These are phyloP conservation scores for Fraxinus cuspidata DNA, from an alignment of 257 asterid species.

Conservation along the genomic window DNA sequence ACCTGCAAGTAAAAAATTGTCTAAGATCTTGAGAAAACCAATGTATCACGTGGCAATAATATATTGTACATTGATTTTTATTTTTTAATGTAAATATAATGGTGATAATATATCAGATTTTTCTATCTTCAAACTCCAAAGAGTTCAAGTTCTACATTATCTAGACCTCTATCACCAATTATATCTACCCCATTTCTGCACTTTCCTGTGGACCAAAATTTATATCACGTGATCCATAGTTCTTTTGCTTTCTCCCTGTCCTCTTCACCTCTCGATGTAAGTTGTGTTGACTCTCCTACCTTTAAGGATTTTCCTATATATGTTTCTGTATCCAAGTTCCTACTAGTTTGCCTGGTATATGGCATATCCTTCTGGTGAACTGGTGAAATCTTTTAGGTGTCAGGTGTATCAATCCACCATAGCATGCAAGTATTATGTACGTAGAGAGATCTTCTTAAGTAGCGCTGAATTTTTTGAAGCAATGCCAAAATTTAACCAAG, in stretches of 20 bases:
- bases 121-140: neutral
- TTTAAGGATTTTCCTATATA: neutral
- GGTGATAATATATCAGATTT: no score
- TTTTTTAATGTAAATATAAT: neutral
- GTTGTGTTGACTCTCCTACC: neutral
- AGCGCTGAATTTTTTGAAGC: neutral
- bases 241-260: neutral
- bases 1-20: constrained; percentile 45
- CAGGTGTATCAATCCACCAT: neutral
- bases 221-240: neutral
- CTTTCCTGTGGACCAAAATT: neutral
- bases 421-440: neutral
- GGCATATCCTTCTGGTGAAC: neutral
- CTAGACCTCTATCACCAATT: neutral
- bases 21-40: constrained; percentile 13
- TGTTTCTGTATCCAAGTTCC: neutral
- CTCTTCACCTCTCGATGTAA: neutral
- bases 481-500: neutral
- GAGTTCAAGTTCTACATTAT: neutral
- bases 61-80: constrained; percentile 11
- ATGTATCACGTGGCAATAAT: neutral
- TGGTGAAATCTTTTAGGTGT: neutral
- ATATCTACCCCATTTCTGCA: neutral
- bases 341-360: neutral
- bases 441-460: neutral